Percentiles rank a stretch among this genome's conserved stretches.
phyloP scores from a whole-genome alignment of 1,284 basidiomycete genomes.

The Tetrapyrgos nigripes region DNA sequence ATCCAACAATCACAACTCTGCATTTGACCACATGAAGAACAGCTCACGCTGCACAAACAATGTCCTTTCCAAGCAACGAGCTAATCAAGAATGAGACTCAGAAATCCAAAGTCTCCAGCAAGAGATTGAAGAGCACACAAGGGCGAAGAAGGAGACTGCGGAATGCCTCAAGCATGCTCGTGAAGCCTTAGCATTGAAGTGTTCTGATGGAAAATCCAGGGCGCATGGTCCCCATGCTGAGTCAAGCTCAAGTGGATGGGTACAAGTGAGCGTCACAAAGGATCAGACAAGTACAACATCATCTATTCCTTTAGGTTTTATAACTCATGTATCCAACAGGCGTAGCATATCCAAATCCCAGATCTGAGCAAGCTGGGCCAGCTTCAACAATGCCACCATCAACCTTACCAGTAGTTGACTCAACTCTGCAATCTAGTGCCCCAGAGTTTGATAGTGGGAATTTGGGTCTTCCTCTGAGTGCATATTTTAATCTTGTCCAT shows the following conservation, averaged over 20 bases:
- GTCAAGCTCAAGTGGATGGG: not conserved
- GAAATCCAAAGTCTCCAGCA: not conserved
- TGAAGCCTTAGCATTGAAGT: not conserved
- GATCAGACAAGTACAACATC: not conserved
- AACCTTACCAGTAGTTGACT: too few species aligned
- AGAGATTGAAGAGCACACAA: not conserved
- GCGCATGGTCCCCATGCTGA: not conserved
- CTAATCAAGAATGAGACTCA: not conserved
- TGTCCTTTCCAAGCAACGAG: not conserved
- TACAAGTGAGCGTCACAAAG: not conserved
- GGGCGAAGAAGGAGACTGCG: not conserved
- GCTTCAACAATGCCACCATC: too few species aligned
- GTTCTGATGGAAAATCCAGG: not conserved
- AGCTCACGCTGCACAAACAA: not conserved
- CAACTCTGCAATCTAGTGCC: too few species aligned
- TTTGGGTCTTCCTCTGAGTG: too few species aligned
- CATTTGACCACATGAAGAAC: slow-evolving; percentile 1
- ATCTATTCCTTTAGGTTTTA: too few species aligned
- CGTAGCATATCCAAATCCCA: too few species aligned
- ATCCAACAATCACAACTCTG: slow-evolving; percentile 10
- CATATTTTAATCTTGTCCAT: too few species aligned
- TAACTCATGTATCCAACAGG: too few species aligned
- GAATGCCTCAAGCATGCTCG: not conserved
- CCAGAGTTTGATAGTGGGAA: too few species aligned
- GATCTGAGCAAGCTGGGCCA: too few species aligned